A percentile compares a stretch with the other conserved stretches of the same genome.
Conservation (phyloP, 1,284 basidiomycete genomes). For the Jaminaea rosea region DNA sequence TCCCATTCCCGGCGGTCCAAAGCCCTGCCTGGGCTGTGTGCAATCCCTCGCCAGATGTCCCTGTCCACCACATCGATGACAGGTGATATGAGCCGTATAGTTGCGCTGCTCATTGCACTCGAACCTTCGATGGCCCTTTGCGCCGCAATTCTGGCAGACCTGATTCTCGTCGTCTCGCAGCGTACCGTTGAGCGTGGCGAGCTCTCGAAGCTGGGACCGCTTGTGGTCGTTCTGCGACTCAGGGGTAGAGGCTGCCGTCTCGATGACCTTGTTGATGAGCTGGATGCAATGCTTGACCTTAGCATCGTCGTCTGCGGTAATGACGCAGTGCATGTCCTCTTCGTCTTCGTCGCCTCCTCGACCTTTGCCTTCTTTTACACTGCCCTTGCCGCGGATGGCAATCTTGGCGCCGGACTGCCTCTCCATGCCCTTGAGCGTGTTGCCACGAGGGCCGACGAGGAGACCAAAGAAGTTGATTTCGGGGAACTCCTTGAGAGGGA, state of each 20-base stretch:
- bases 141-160: conserved; percentile 94
- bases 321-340: conserved; percentile 95
- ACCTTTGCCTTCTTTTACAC: conserved; percentile 96
- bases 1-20: conserved; percentile 53
- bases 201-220: conserved; percentile 92
- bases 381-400: conserved; percentile 93
- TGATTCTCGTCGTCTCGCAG: conserved; percentile 99
- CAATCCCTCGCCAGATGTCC: conserved; percentile 46
- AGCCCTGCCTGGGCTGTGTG: conserved; percentile 55
- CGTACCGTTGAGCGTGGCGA: conserved; percentile 95
- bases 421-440: conserved; percentile 99
- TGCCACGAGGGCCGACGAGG: conserved; percentile 93
- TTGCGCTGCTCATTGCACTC: conserved; percentile 44
- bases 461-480: conserved; percentile 99
- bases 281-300: conserved; percentile 83
- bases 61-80: conserved; percentile 43
- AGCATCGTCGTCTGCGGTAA: conserved; percentile 83
- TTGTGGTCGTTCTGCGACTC: conserved; percentile 99
- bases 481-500: conserved; percentile 98
- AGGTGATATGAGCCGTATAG: conserved; percentile 43
- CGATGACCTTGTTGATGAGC: conserved; percentile 95
- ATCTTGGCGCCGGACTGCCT: conserved; percentile 96
- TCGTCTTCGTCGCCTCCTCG: conserved; percentile 82
- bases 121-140: conserved; percentile 57
- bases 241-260: conserved; percentile 95